Conservation (phyloP, 768 basidiomycete genomes). For the Zangia roseola region DNA sequence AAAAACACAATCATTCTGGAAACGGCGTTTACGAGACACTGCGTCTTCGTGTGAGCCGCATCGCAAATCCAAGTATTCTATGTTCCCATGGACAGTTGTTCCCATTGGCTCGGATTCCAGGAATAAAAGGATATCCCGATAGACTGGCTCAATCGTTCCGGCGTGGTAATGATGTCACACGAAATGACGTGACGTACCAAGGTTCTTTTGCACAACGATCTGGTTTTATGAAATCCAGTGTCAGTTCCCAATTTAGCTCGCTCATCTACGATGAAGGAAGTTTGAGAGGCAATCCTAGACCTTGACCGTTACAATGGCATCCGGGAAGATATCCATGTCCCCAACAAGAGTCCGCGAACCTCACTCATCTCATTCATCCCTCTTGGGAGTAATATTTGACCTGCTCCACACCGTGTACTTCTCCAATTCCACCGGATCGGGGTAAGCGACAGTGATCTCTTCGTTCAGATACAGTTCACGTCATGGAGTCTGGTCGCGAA, state of each 20-base stretch:
- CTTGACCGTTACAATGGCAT: no score
- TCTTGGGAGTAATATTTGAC: not conserved
- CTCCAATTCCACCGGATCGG: constrained; percentile 2
- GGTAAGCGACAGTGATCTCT: not conserved
- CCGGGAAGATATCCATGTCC: no score
- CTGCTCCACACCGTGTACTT: constrained; percentile 18
- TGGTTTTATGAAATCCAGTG: no score
- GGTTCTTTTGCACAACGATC: no score
- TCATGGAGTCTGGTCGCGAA: constrained; percentile 5
- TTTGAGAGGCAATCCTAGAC: no score
- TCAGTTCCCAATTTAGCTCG: no score
- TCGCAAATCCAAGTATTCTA: no score
- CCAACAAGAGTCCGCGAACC: not conserved
- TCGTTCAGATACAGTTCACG: not conserved
- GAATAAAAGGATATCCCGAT: not conserved
- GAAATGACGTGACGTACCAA: no score
- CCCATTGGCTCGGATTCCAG: no score
- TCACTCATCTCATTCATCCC: not conserved
- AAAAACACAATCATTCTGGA: not conserved
- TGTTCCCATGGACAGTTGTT: no score
- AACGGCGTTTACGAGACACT: not conserved
- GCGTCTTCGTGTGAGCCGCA: no score
- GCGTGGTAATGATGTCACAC: not conserved
- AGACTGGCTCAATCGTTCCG: not conserved
- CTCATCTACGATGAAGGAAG: not conserved